A percentile compares a stretch with the other conserved stretches of the same genome.
These are phyloP conservation scores for Neurospora tetraspora DNA, from an alignment of 495 filamentous ascomycete species.

Conservation along the genomic window DNA sequence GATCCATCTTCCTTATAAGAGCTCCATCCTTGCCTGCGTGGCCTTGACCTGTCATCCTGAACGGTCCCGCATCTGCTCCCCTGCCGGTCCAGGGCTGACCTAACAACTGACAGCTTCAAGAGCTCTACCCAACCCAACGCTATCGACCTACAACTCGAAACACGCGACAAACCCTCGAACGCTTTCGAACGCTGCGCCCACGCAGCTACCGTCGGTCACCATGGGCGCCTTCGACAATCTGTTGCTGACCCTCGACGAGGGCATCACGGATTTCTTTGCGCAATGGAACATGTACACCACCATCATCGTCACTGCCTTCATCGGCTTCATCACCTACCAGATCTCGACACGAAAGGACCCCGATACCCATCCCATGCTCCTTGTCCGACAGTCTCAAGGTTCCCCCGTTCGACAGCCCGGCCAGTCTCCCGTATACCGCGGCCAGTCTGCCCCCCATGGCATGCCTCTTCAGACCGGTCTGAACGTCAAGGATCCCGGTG, in stretches of 20 bases:
- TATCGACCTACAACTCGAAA: neutral
- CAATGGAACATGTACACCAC: conserved; percentile 76
- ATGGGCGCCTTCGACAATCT: conserved; percentile 34
- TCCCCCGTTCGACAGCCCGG: conserved; percentile 72
- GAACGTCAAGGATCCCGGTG: conserved; percentile 73
- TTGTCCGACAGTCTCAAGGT: conserved; percentile 71
- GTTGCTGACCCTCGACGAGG: conserved; percentile 54
- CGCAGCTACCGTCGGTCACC: conserved; percentile 1
- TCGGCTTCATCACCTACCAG: conserved; percentile 44
- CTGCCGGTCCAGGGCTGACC: neutral
- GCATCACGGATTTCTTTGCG: conserved; percentile 54
- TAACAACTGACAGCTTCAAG: neutral
- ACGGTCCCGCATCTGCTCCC: neutral
- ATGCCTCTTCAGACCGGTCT: conserved; percentile 74
- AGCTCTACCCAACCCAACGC: neutral
- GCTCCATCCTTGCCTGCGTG: neutral
- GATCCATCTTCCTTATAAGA: neutral
- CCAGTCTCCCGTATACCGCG: conserved; percentile 75
- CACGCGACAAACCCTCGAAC: neutral
- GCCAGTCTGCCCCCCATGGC: conserved; percentile 70
- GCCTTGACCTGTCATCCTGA: neutral
- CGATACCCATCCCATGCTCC: conserved; percentile 82
- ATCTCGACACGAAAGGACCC: conserved; percentile 50
- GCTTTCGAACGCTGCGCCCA: neutral
- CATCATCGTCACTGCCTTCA: conserved; percentile 48